Evolutionary conservation across 768 basidiomycete species (phyloP), one percentile per base, ranked within the genome.

Genomic region (Pluteus cervinus): DNA sequence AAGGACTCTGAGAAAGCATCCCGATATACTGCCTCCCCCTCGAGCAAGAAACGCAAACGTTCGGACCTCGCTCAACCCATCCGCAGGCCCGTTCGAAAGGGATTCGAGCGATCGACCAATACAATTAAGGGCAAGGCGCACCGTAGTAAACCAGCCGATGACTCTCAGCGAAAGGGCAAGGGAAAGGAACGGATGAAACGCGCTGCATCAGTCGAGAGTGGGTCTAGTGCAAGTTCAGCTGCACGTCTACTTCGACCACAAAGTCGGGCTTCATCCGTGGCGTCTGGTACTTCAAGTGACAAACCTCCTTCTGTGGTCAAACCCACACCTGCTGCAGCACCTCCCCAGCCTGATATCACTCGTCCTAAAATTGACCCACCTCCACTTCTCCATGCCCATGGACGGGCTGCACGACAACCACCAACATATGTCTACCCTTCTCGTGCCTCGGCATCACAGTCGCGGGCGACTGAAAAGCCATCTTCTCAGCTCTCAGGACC

Each of bases 221-320:
- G 56, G 22, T 66, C 71, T 7, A 56, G 61, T 28, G 57, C 67
- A 12, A 66, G 58, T 29, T 49, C 56, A 11, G 61, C 65, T 5
- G 55, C 56, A 30, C 57, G 55, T 29, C 44, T 67, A 36, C 56
- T 71, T 7, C 47, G 51, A 12, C 44, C 49, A 17, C 21, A 24
- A 14, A 75, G 73, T 16, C 60, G 66, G 21, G 55, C 72, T 7
- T 72, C 75, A 4, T 79, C 77, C n/a, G 57, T 75, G n/a, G 61
- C 49, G 3, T 73, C 63, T n/a, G 56, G 45, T 33, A 51, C 51
- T 9, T 49, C 47, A 7, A 63, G 58, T 33, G 62, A 60, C 25
- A 51, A 41, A 23, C 52, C 56, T 16, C n/a, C n/a, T n/a, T n/a
- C n/a, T n/a, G n/a, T n/a, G n/a, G n/a, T n/a, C n/a, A n/a, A n/a